phyloP scores from a whole-genome alignment of 2,329 filamentous ascomycete genomes.

The Emydomyces testavorans region DNA sequence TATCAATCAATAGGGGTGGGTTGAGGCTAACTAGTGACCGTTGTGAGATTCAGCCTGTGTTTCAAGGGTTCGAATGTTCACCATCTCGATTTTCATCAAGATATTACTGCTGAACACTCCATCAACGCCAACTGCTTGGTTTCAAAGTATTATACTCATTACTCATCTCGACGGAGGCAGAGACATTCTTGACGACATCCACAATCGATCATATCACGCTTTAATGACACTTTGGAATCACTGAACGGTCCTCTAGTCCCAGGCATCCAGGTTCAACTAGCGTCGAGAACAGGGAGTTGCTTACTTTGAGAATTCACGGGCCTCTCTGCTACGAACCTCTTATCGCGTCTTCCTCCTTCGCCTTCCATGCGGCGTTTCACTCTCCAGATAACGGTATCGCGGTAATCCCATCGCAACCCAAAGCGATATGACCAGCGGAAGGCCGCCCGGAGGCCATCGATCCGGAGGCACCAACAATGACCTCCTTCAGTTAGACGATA shows the following conservation, averaged over 20 bases:
- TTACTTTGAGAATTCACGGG: background rate
- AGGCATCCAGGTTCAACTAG: background rate
- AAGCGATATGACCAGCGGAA: constrained; percentile 40
- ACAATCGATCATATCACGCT: background rate
- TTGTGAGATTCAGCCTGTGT: constrained; percentile 9
- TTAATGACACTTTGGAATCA: background rate
- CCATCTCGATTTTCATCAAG: constrained; percentile 1
- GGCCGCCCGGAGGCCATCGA: constrained; percentile 43
- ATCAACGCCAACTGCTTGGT: background rate
- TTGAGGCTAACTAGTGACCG: background rate
- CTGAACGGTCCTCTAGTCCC: background rate
- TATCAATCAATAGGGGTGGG: background rate
- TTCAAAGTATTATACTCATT: no score
- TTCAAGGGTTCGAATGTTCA: constrained; percentile 10
- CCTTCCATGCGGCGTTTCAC: constrained; percentile 9
- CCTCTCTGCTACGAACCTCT: background rate
- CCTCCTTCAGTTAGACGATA: constrained; percentile 33
- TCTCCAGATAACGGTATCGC: constrained; percentile 15
- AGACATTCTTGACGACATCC: background rate
- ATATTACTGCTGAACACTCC: background rate
- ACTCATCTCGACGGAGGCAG: background rate
- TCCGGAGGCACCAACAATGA: constrained; percentile 35
- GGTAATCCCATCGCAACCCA: constrained; percentile 18
- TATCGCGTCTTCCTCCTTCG: background rate
- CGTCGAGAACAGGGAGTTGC: background rate